A percentile compares a stretch with the other conserved stretches of the same genome.
These are phyloP conservation scores for Stellera chamaejasme DNA, from an alignment of 345 rosid species.

Conservation along the genomic window DNA sequence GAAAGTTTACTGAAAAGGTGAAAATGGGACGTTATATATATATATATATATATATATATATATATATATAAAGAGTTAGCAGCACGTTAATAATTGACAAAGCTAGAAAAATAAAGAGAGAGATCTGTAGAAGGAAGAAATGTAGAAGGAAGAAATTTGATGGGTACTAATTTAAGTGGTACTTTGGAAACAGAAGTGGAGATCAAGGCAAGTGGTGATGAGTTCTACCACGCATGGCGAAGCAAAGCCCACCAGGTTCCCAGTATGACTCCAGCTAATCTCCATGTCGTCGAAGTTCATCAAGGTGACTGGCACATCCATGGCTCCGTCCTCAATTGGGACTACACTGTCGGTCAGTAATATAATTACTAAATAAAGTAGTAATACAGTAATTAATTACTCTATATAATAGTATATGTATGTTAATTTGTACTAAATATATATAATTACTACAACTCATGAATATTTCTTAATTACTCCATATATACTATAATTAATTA, in stretches of 20 bases:
- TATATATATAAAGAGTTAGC: too few species aligned
- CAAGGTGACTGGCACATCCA: slow-evolving; percentile 27
- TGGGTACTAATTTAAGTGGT: slow-evolving; percentile 4
- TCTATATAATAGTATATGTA: not conserved
- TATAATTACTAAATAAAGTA: not conserved
- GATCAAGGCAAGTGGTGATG: slow-evolving; percentile 14
- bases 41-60: too few species aligned
- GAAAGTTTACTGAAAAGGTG: too few species aligned
- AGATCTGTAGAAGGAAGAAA: not conserved
- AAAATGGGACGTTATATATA: too few species aligned
- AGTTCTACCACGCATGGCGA: slow-evolving; percentile 12
- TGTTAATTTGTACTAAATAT: not conserved
- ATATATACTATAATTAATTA: too few species aligned
- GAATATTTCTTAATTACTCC: not conserved
- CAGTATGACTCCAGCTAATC: slow-evolving; percentile 9
- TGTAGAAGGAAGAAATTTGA: not conserved
- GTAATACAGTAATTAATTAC: not conserved
- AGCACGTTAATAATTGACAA: not conserved
- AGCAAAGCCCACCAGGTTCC: slow-evolving; percentile 16
- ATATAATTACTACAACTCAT: too few species aligned
- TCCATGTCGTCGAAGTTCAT: slow-evolving; percentile 18
- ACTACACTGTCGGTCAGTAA: slow-evolving; percentile 19
- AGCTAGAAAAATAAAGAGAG: not conserved
- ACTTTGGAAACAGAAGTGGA: slow-evolving; percentile 25
- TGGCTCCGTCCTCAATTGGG: slow-evolving; percentile 26